Base-by-base conservation (phyloP, 2,329 filamentous ascomycete genomes). In the Fusarium sp. region DNA sequence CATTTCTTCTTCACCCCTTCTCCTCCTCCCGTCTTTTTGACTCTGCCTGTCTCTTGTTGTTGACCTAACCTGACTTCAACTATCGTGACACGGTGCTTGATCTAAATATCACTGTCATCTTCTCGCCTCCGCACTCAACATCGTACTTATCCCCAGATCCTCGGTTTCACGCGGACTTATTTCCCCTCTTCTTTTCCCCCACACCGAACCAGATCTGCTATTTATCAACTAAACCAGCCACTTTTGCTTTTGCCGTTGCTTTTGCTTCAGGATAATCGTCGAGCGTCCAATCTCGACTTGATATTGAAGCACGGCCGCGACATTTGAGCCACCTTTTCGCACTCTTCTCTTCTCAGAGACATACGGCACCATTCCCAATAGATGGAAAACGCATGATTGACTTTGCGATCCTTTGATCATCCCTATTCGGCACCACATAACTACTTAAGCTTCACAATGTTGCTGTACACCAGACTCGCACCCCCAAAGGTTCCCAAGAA, bases 401-500 rank as follows among this genome's bases (percentile, higher is more conserved):
- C 35, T 55, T 29, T 58, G 40, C 61, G 58, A 51, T 65, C 58
- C 49, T 65, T 65, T 55, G 65, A 70, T 64, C 55, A 53, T 65
- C 47, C 65, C 49, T 52, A 57, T 39, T 72, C 67, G 58, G 65
- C 60, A 52, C 50, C 42, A 59, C 45, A 53, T 50, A 19, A 32
- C 11, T 6, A 28, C 26, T 28, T 5, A 32, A 58, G 38, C 35
- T 25, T 45, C 46, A 69, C 47, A 40, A 87, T 87, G 85, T 74
- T 88, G 67, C 73, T 88, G 40, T 88, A 86, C 70, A 85, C 84
- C n/a, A 81, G 79, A 72, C 74, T 82, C 45, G 85, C 85, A 55
- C 73, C 80, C 42, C 83, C 85, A n/a, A 87, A 86, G 74, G 76
- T 79, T 40, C 85, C 85, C 29, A 88, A 87, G 75, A 81, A 77